Evolutionary conservation across 129 eudicot genomes (phyloP).

Genomic region (Cynara cardunculus): DNA sequence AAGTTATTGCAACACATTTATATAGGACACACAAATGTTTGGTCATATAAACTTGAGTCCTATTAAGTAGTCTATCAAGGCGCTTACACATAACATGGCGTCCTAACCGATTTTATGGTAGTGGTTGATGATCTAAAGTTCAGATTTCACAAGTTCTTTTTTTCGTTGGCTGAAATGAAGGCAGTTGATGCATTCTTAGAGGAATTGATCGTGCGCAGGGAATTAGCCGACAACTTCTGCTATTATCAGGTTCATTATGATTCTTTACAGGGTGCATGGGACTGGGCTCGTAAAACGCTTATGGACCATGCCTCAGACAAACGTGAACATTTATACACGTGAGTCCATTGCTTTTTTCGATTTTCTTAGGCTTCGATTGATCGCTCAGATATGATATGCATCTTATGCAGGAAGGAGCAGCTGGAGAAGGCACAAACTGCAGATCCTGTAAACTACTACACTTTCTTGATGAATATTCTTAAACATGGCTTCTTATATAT

Average conservation of each 20-base stretch:
- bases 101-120: neutral
- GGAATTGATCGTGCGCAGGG: slow-evolving; percentile 90
- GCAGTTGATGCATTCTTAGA: slow-evolving; percentile 90
- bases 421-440: slow-evolving; percentile 96
- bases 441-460: slow-evolving; percentile 64
- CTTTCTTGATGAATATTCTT: slow-evolving; percentile 5
- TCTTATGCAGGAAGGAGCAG: slow-evolving; percentile 67
- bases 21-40: neutral
- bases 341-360: slow-evolving; percentile 22
- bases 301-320: slow-evolving; percentile 80
- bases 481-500: neutral
- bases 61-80: neutral
- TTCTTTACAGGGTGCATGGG: slow-evolving; percentile 96
- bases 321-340: slow-evolving; percentile 86
- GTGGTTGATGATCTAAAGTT: slow-evolving; percentile 3
- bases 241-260: slow-evolving; percentile 87
- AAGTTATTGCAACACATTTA: neutral
- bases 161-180: slow-evolving; percentile 35
- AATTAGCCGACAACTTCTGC: slow-evolving; percentile 95
- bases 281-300: slow-evolving; percentile 91
- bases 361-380: neutral
- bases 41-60: neutral
- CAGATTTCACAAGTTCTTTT: neutral
- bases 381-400: neutral
- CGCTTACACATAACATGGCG: neutral